A percentile compares a stretch with the other conserved stretches of the same genome.
phyloP scores from a whole-genome alignment of 768 basidiomycete species.

The Podaxis sp. region DNA sequence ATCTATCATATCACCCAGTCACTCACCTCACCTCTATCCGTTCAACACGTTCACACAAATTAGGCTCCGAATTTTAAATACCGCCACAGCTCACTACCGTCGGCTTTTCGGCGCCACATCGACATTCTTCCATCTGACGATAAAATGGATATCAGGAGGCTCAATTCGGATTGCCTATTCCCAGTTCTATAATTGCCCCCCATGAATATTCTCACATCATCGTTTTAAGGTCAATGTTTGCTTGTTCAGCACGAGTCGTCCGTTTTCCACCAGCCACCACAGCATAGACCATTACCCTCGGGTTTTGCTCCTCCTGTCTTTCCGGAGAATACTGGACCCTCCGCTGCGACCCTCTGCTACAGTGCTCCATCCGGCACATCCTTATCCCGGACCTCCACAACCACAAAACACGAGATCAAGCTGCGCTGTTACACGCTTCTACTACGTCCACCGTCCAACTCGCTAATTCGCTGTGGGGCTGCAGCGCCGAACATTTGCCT shows the following conservation, averaged over 20 bases:
- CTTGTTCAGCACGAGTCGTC: background rate
- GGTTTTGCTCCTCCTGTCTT: background rate
- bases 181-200: background rate
- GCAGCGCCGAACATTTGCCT: too few species aligned
- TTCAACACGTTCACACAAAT: background rate
- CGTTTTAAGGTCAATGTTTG: background rate
- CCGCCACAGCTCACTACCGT: background rate
- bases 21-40: too few species aligned
- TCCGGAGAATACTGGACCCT: background rate
- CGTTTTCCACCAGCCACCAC: background rate
- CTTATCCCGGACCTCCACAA: background rate
- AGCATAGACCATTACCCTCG: background rate
- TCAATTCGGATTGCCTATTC: background rate
- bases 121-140: background rate
- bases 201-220: background rate
- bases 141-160: too few species aligned
- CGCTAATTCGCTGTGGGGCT: too few species aligned
- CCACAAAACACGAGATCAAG: background rate
- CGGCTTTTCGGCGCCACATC: background rate
- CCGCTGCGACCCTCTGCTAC: background rate
- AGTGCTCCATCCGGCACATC: background rate
- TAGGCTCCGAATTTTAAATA: background rate
- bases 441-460: background rate
- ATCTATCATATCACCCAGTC: too few species aligned
- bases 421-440: background rate